Conservation (phyloP, 352 stramenopile species). For the Phytophthora aleatoria region DNA sequence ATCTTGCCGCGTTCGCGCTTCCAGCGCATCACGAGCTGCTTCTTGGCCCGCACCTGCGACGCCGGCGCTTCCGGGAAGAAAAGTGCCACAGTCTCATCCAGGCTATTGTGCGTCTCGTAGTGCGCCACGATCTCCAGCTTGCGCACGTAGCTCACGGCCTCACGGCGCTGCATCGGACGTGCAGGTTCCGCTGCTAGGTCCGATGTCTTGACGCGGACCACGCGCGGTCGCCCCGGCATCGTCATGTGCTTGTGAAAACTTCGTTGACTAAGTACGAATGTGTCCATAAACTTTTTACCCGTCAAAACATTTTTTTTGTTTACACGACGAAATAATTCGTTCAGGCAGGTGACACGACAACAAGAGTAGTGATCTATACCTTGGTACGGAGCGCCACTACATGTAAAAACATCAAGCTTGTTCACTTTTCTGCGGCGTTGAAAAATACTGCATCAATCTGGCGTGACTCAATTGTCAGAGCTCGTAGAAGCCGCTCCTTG, state of each 20-base stretch:
- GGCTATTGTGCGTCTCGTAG: constrained; percentile 19
- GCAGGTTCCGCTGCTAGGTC: neutral
- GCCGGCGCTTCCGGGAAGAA: constrained; percentile 21
- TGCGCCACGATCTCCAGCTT: constrained; percentile 28
- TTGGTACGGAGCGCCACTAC: too few species aligned
- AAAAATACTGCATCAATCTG: too few species aligned
- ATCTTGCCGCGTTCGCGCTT: constrained; percentile 28
- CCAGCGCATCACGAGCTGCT: constrained; percentile 32
- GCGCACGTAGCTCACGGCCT: constrained; percentile 25
- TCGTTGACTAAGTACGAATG: constrained; percentile 2
- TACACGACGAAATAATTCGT: too few species aligned
- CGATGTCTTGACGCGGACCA: constrained; percentile 7
- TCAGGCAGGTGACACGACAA: too few species aligned
- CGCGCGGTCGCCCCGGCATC: constrained; percentile 21
- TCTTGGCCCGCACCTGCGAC: constrained; percentile 20
- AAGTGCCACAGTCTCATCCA: constrained; percentile 22
- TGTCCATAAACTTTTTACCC: neutral
- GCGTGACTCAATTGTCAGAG: neutral
- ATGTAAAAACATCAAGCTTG: too few species aligned
- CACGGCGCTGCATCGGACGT: constrained; percentile 5
- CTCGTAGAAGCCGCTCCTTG: neutral
- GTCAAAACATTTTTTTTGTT: too few species aligned
- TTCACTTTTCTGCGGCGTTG: too few species aligned
- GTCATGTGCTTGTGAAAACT: neutral
- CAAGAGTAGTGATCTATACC: too few species aligned